Conservation (phyloP, 2,329 filamentous ascomycete genomes). For the Camptophora hylomeconis region DNA sequence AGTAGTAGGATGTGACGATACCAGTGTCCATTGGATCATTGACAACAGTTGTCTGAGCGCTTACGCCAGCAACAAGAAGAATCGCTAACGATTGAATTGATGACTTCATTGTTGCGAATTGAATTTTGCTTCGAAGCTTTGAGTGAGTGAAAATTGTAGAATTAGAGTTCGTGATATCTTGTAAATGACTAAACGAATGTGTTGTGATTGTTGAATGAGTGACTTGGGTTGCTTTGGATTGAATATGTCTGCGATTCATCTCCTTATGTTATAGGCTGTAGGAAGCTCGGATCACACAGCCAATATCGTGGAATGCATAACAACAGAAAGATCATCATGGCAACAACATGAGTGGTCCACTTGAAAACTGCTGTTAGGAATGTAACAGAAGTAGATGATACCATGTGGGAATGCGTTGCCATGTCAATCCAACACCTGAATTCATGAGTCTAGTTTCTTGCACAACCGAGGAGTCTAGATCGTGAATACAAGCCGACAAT, state of each 20-base stretch:
- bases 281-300: constrained; percentile 2
- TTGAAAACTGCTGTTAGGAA: no score
- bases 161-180: constrained; percentile 2
- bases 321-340: constrained; percentile 3
- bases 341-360: no score
- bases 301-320: constrained; percentile 4
- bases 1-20: constrained; percentile 13
- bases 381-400: no score
- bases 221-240: no score
- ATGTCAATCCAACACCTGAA: no score
- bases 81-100: constrained; percentile 9
- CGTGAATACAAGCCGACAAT: no score
- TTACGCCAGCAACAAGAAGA: constrained; percentile 11
- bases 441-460: no score
- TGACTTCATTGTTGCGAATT: neutral
- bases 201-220: constrained; percentile 1
- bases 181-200: constrained; percentile 7
- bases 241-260: no score
- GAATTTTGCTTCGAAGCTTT: neutral
- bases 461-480: no score
- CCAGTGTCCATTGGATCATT: constrained; percentile 8
- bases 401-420: no score
- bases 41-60: constrained; percentile 15
- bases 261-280: constrained; percentile 3
- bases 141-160: constrained; percentile 1